Evolutionary conservation across 306 rosid genomes (phyloP).

Genomic region (Psophocarpus tetragonolobus): DNA sequence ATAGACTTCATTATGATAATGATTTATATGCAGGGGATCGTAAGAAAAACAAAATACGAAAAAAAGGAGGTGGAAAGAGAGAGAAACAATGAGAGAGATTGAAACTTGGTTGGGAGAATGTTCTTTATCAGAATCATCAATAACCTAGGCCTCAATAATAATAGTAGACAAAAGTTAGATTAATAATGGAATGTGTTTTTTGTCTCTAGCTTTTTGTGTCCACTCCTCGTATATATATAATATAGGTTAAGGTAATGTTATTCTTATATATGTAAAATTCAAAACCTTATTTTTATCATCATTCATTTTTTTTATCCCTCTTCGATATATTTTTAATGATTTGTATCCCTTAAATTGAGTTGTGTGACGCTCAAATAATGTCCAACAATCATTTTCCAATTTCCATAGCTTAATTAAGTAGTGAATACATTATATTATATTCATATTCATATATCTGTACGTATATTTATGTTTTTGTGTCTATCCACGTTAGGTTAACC

Average conservation of each 20-base stretch:
- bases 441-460: not conserved
- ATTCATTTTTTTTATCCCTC: not conserved
- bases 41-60: not conserved
- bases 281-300: not conserved
- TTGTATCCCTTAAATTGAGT: not conserved
- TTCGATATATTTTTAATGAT: not conserved
- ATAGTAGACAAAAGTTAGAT: slow-evolving; percentile 58
- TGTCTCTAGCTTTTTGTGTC: slow-evolving; percentile 51
- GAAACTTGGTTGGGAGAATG: slow-evolving; percentile 49
- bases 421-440: not conserved
- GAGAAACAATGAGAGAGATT: slow-evolving; percentile 28
- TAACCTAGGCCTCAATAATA: slow-evolving; percentile 49
- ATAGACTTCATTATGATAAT: slow-evolving; percentile 37
- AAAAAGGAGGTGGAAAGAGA: slow-evolving; percentile 12
- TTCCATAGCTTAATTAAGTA: not conserved
- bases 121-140: slow-evolving; percentile 54
- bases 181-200: slow-evolving; percentile 60
- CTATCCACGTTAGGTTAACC: slow-evolving; percentile 53
- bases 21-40: slow-evolving; percentile 48
- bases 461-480: not conserved
- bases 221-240: slow-evolving; percentile 11
- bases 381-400: not conserved
- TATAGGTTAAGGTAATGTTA: slow-evolving; percentile 7
- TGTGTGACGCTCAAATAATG: not conserved
- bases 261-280: not conserved